phyloP scores from a whole-genome alignment of 2,329 filamentous ascomycete species.

The Byssochlamys sp. region DNA sequence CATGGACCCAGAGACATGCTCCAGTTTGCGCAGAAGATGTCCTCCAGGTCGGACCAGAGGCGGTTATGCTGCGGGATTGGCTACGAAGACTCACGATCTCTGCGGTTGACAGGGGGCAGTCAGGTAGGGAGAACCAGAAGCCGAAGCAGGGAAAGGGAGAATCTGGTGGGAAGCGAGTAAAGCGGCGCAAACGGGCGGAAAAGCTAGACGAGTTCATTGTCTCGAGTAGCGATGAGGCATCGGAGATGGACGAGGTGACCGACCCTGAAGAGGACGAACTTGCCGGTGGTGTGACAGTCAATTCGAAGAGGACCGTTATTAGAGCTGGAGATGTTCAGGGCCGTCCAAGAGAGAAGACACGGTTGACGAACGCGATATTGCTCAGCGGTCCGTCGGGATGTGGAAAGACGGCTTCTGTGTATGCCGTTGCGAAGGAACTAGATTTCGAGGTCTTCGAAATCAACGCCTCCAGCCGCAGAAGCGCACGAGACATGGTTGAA shows the following conservation, averaged over 20 bases:
- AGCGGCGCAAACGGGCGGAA: conserved; percentile 58
- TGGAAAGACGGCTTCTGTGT: conserved; percentile 86
- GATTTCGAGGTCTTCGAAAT: conserved; percentile 94
- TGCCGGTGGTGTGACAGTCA: conserved; percentile 29
- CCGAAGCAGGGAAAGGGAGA: conserved; percentile 13
- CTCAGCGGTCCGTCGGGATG: conserved; percentile 82
- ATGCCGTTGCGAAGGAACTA: conserved; percentile 83
- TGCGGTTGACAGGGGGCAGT: conserved; percentile 56
- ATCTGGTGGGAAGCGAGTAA: conserved; percentile 33
- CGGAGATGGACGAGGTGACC: conserved; percentile 59
- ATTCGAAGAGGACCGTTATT: conserved; percentile 31
- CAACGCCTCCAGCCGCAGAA: conserved; percentile 71
- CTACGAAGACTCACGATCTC: conserved; percentile 65
- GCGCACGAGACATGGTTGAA: conserved; percentile 80
- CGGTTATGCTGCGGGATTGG: conserved; percentile 67
- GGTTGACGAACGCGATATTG: conserved; percentile 63
- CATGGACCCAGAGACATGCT: conserved; percentile 80
- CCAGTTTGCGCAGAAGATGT: conserved; percentile 61
- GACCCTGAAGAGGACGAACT: conserved; percentile 47
- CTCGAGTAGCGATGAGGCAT: conserved; percentile 63
- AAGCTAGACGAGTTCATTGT: conserved; percentile 74
- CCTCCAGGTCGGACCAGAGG: conserved; percentile 64
- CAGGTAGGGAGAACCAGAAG: conserved; percentile 18
- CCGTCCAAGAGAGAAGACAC: conserved; percentile 42
- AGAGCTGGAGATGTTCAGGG: conserved; percentile 27